Percentiles rank a stretch among this genome's conserved stretches.
Conservation (phyloP, 768 basidiomycete species). For the Collybia mongolica region DNA sequence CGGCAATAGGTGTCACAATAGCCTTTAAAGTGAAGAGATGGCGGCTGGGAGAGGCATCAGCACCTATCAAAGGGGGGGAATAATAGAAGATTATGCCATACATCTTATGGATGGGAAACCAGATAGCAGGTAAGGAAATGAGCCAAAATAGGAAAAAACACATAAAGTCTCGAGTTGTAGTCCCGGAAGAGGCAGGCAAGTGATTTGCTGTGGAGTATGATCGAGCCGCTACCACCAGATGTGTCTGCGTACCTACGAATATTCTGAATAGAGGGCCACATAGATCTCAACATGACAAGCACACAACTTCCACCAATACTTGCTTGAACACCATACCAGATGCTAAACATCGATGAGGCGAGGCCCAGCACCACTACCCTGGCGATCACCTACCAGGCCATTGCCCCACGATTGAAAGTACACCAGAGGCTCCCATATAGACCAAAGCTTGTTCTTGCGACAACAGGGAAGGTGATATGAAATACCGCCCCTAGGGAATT, state of each 20-base stretch:
- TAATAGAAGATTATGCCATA: slow-evolving; percentile 29
- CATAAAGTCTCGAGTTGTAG: slow-evolving; percentile 71
- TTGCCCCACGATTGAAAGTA: slow-evolving; percentile 71
- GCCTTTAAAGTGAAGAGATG: slow-evolving; percentile 83
- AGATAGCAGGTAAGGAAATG: slow-evolving; percentile 74
- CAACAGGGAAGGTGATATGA: slow-evolving; percentile 77
- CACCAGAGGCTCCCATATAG: slow-evolving; percentile 79
- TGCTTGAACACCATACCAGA: slow-evolving; percentile 79
- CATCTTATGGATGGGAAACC: slow-evolving; percentile 84
- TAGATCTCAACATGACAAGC: slow-evolving; percentile 69
- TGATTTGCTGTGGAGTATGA: slow-evolving; percentile 51
- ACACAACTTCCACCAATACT: slow-evolving; percentile 84
- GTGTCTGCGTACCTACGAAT: slow-evolving; percentile 45
- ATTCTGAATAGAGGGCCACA: slow-evolving; percentile 72
- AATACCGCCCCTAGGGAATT: slow-evolving; percentile 54
- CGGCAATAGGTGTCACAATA: slow-evolving; percentile 67
- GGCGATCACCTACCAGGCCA: slow-evolving; percentile 58
- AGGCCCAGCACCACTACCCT: not conserved
- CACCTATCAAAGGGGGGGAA: slow-evolving; percentile 7
- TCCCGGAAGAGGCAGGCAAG: slow-evolving; percentile 73
- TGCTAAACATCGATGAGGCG: slow-evolving; percentile 30
- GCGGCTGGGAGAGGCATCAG: slow-evolving; percentile 38
- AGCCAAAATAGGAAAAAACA: slow-evolving; percentile 90
- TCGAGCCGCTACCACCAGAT: not conserved
- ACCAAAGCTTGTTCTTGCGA: slow-evolving; percentile 75